phyloP scores from a whole-genome alignment of 1,284 basidiomycete species.

The Austroboletus rostrupii region DNA sequence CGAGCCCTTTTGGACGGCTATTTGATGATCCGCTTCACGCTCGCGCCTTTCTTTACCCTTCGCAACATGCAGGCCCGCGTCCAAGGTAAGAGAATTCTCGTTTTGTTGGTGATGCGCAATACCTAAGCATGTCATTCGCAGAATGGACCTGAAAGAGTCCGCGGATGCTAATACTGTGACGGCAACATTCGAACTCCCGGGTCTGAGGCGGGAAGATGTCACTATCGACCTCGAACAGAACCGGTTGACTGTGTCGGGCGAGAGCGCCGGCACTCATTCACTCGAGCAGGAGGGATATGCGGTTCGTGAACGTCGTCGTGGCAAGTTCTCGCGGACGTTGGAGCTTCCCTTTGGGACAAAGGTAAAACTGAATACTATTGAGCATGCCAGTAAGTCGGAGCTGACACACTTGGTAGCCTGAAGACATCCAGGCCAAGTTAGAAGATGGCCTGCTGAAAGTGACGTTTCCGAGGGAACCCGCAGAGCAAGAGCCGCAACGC shows the following conservation, averaged over 20 bases:
- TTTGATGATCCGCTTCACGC: background rate
- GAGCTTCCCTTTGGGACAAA: background rate
- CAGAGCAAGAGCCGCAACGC: conserved; percentile 1
- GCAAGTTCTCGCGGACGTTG: background rate
- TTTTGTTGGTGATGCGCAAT: background rate
- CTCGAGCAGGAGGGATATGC: conserved; percentile 32
- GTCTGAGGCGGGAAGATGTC: conserved; percentile 38
- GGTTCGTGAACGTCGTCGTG: conserved; percentile 32
- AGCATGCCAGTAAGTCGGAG: background rate
- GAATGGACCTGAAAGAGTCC: background rate
- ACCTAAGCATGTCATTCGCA: background rate
- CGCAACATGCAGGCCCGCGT: background rate
- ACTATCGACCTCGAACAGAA: conserved; percentile 35
- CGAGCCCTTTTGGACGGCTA: background rate
- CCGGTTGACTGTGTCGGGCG: conserved; percentile 36
- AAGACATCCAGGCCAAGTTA: background rate
- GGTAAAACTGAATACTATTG: background rate
- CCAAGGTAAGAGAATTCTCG: background rate
- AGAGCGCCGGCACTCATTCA: conserved; percentile 21
- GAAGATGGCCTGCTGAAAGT: background rate
- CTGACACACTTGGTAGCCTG: background rate
- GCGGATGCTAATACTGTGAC: conserved; percentile 32
- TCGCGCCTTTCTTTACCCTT: background rate
- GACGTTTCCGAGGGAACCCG: background rate
- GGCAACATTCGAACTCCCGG: conserved; percentile 41